phyloP scores from a whole-genome alignment of 306 rosid genomes.

The Macrotyloma uniflorum region DNA sequence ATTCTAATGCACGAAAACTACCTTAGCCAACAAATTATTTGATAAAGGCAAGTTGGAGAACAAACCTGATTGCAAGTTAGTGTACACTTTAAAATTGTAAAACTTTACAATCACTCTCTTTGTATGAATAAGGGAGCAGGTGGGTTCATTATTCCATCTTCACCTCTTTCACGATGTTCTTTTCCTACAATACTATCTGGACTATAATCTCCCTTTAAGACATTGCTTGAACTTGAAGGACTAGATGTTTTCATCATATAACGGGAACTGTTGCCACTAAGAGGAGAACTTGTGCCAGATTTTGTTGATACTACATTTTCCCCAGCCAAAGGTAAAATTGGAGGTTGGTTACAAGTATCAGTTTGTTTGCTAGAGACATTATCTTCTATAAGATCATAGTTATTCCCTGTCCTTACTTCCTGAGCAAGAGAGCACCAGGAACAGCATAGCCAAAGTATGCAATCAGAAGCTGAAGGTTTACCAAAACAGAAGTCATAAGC shows the following conservation, averaged over 20 bases:
- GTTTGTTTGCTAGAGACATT: slow-evolving; percentile 47
- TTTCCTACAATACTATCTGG: slow-evolving; percentile 52
- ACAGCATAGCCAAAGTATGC: slow-evolving; percentile 86
- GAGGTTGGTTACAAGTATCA: slow-evolving; percentile 30
- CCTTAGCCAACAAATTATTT: background rate
- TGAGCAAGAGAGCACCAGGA: slow-evolving; percentile 98
- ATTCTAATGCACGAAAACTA: background rate
- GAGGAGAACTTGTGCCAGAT: slow-evolving; percentile 54
- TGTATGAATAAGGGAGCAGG: slow-evolving; percentile 63
- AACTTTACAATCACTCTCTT: slow-evolving; percentile 40
- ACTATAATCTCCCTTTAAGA: slow-evolving; percentile 46
- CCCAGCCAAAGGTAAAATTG: slow-evolving; percentile 55
- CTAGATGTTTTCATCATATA: slow-evolving; percentile 40
- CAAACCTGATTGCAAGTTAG: background rate
- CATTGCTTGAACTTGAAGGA: slow-evolving; percentile 47
- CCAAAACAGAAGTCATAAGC: slow-evolving; percentile 78
- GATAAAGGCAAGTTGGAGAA: background rate
- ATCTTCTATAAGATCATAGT: slow-evolving; percentile 67
- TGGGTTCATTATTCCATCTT: slow-evolving; percentile 69
- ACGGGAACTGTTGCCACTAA: slow-evolving; percentile 43
- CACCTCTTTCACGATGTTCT: slow-evolving; percentile 50
- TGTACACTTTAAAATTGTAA: background rate
- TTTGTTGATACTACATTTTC: slow-evolving; percentile 50
- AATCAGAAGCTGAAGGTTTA: slow-evolving; percentile 67
- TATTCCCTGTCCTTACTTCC: slow-evolving; percentile 77